Base-by-base conservation (phyloP, 2,329 filamentous ascomycete species). In the Verticillium nonalfalfae region DNA sequence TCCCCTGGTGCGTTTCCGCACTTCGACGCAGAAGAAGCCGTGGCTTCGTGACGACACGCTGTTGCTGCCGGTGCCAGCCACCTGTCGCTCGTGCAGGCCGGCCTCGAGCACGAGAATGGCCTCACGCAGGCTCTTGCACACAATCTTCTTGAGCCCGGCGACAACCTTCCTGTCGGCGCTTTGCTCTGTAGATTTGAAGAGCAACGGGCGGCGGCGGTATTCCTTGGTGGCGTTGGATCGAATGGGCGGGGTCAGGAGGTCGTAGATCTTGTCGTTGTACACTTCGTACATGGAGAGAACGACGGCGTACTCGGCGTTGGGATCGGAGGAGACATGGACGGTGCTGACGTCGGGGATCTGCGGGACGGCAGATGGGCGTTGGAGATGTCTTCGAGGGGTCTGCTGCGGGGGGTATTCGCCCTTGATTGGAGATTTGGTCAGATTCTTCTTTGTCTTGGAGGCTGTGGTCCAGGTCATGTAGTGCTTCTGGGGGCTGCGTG, bases 211-310 rank as follows among this genome's bases (percentile, higher is more conserved):
- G n/a, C 95, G 87, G 58, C 88, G 83, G 65, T 82, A 81, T 62
- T 91, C 88, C 68, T 91, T 92, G 2, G 86, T 88, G 5, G 81
- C 81, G 39, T 82, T 83, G 0, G 81, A 81, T 64, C 83, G 83
- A 26, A 80, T 75, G 2, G 85, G 82, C 0, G 85, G 84, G 0
- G 89, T 90, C 1, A 99, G 80, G 0, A 99, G 85, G 70, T 99
- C 95, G 73, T 96, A 98, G 66, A 99, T 98, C 39, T 93, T 88
- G 76, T 99, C 94, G 71, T 99, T 99, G 79, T 99, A 97, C 1
- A 99, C 94, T 74, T 99, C 95, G 75, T 98, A 98, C 93, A 99
- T 99, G 60, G 93, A 97, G 26, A 99, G 83, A 11, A 99, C 79
- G 60, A 99, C 87, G 4, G 90, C 89, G 68, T 97, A 97, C 67